Conservation (phyloP, 2,329 filamentous ascomycete species). For the Epichloe uncinata region DNA sequence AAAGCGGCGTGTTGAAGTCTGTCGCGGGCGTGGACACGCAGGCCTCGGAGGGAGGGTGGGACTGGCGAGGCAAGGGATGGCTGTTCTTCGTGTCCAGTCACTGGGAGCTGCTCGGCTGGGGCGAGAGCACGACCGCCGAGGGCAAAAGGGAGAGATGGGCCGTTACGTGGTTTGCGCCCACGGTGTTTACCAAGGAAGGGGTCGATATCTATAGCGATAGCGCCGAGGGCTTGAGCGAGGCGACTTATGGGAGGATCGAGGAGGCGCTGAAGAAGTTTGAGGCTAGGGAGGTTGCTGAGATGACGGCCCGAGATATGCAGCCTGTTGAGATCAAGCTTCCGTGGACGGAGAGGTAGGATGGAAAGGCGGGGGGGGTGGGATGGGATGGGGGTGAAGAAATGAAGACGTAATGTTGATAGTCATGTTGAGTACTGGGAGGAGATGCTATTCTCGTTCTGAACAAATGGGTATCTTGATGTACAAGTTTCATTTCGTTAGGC, state of each 20-base stretch:
- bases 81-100: slow-evolving; percentile 58
- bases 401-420: background rate
- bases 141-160: slow-evolving; percentile 48
- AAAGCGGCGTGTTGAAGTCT: slow-evolving; percentile 36
- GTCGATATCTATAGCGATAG: slow-evolving; percentile 63
- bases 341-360: slow-evolving; percentile 25
- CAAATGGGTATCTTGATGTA: background rate
- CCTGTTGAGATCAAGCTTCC: slow-evolving; percentile 39
- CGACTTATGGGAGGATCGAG: slow-evolving; percentile 43
- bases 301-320: slow-evolving; percentile 35
- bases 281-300: slow-evolving; percentile 39
- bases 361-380: no score
- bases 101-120: slow-evolving; percentile 75
- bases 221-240: slow-evolving; percentile 43
- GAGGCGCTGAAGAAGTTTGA: slow-evolving; percentile 31
- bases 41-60: slow-evolving; percentile 35
- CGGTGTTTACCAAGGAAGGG: slow-evolving; percentile 70
- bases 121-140: slow-evolving; percentile 33
- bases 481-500: background rate
- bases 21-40: slow-evolving; percentile 52
- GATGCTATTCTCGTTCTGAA: background rate
- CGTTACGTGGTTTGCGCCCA: slow-evolving; percentile 76
- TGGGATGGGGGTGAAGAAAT: background rate
- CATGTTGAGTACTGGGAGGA: background rate
- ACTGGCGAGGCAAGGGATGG: slow-evolving; percentile 69